Evolutionary conservation across 176 grass and related monocot genomes (phyloP).

Genomic region (Otatea glauca): DNA sequence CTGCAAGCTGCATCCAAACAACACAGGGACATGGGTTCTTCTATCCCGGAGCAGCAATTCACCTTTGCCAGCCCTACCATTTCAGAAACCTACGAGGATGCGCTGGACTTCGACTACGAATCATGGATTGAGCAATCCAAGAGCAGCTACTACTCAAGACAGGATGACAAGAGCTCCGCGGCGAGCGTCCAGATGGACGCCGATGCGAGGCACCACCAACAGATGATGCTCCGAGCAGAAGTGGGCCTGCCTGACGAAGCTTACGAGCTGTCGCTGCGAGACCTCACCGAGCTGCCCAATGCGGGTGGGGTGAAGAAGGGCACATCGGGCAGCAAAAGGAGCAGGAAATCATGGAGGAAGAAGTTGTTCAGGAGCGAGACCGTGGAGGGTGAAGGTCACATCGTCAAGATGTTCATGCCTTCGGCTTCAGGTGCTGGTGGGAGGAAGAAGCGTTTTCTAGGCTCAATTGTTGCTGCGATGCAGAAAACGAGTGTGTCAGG

Average conservation of each 20-base stretch:
- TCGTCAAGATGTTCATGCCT: slow-evolving; percentile 47
- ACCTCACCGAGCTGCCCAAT: slow-evolving; percentile 32
- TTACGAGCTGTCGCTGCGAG: no score
- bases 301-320: slow-evolving; percentile 1
- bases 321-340: background rate
- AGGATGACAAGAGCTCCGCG: no score
- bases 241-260: no score
- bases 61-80: slow-evolving; percentile 29
- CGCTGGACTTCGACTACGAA: no score
- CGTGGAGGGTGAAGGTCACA: slow-evolving; percentile 35
- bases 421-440: background rate
- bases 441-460: slow-evolving; percentile 25
- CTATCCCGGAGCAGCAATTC: slow-evolving; percentile 37
- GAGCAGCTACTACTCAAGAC: no score
- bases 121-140: no score
- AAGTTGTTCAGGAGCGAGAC: background rate
- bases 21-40: no score
- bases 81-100: no score
- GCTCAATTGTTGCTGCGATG: background rate
- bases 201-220: no score
- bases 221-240: no score
- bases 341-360: background rate
- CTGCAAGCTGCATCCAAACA: no score
- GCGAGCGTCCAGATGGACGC: no score
- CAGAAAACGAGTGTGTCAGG: background rate